Evolutionary conservation across 2,329 filamentous ascomycete genomes (phyloP).

Genomic region (Bipolaris cookei): DNA sequence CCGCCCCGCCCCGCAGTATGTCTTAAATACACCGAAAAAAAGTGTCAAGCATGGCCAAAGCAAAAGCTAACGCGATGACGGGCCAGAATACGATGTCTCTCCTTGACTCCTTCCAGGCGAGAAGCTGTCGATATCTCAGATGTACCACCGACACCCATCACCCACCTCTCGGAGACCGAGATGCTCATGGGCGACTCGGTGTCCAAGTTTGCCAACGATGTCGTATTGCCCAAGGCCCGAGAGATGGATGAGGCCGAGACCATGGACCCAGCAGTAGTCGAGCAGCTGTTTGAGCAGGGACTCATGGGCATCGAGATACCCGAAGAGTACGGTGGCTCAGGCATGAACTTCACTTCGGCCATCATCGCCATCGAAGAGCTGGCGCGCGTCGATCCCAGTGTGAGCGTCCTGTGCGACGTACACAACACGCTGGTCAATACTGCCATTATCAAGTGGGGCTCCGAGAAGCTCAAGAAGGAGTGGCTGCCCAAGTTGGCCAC

Average conservation of each 20-base stretch:
- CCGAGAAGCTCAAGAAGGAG: conserved; percentile 76
- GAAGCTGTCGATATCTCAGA: conserved; percentile 65
- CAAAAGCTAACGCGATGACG: background rate
- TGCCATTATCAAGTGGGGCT: conserved; percentile 84
- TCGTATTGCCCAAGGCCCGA: conserved; percentile 87
- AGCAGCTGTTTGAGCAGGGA: conserved; percentile 95
- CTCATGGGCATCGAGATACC: conserved; percentile 98
- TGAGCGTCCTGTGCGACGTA: conserved; percentile 93
- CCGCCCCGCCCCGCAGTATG: conserved; percentile 42
- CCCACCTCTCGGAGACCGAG: conserved; percentile 90
- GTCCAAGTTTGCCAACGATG: conserved; percentile 85
- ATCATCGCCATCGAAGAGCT: conserved; percentile 98
- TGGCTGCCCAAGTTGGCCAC: conserved; percentile 92
- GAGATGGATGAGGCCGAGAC: conserved; percentile 97
- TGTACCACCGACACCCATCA: conserved; percentile 88
- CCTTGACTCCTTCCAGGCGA: conserved; percentile 47
- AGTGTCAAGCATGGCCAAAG: conserved; percentile 4
- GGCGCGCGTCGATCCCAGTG: conserved; percentile 89
- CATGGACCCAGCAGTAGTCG: conserved; percentile 88
- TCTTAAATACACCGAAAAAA: background rate
- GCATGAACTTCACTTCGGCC: conserved; percentile 98
- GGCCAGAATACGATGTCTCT: conserved; percentile 51
- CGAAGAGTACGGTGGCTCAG: conserved; percentile 93
- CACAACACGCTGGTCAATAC: conserved; percentile 99
- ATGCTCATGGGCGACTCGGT: conserved; percentile 87